Base-by-base conservation (phyloP, 352 stramenopile genomes). In the Pythium brachiatum region DNA sequence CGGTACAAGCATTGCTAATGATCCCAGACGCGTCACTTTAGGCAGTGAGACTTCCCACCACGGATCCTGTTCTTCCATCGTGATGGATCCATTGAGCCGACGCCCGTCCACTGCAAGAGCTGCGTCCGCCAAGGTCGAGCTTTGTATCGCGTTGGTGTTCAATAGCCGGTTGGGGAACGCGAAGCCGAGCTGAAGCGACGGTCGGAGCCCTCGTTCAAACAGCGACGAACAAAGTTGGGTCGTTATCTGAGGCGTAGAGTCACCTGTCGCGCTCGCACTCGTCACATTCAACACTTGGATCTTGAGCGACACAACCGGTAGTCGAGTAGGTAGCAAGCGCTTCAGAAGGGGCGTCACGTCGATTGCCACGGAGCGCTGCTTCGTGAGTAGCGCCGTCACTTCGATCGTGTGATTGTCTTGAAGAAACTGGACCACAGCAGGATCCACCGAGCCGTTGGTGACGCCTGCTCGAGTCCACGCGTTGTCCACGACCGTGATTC, bases 211-310 rank as follows among this genome's bases (percentile, higher is more conserved):
- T 13, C 78, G 65, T 27, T 86, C 81, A 59, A 90, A 90, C 12
- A 75, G 31, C 0, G 81, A 90, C 7, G 81, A 89, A 31, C 81
- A 90, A 5, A 90, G 48, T 8, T 90, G 81, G 0, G 79, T 89
- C 7, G 55, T 68, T 3, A 39, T 48, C 1, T 26, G 1, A 4
- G 27, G 12, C 13, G 68, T 64, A 16, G 61, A 69, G 0, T 57
- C 73, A 1, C 70, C 64, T 0, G 66, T 62, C 68, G 18, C 53
- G 50, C 34, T 34, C 13, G 46, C 26, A 15, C 47, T 69, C 9
- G 48, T 57, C 1, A 68, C 78, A 0, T 48, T 61, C 0, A 93
- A 36, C 7, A 91, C 74, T 48, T 88, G 67, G 27, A 93, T 75
- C 3, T 71, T 60, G 1, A 93, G 48, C 3, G 79, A 85, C 3